Base-by-base conservation (phyloP, 768 basidiomycete species). In the Leccinum subgranulosum region DNA sequence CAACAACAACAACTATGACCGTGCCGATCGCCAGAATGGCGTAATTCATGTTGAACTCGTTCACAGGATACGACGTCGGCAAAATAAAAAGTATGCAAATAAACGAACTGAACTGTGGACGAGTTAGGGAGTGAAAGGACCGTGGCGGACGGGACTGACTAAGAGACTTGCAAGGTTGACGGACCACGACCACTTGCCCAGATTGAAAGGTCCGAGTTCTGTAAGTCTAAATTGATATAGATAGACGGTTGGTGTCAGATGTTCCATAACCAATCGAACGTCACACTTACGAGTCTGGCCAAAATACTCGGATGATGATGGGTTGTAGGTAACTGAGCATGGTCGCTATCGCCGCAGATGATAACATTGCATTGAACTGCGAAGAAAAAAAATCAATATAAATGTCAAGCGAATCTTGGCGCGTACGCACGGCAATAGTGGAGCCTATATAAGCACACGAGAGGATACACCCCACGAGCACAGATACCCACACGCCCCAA, bases 401-500 rank as follows among this genome's bases (percentile, higher is more conserved):
- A 28, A 3, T 25, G 8, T 8, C 31, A 47, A 25, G 9, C 3
- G 33, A 49, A 41, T 28, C 3, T 17, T n/a, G 7, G 48, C 19
- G 49, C 28, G 4, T 15, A 73, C 81, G 49, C 58, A 84, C 82
- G 21, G 81, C 83, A 55, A 84, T 76, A 1, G 75, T 66, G 4
- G 81, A 82, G 7, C 82, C 83, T 55, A 84, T 82, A 60, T 85
- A 84, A 34, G 82, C 79, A 60, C 81, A 83, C 33, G 80, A 82
- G 50, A 85, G 78, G 41, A 80, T 63, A 59, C 82, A 84, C 0
- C 81, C 83, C 29, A 81, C 63, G 21, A 81, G 57, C 6, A 82
- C 83, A 2, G 81, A 82, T 14, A 76, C 60, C 82, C 82, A 84
- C 6, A 84, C 79, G 19, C 82, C 83, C 62, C 74, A 74, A 52